phyloP scores from a whole-genome alignment of 2,329 filamentous ascomycete species.

The Pseudogymnoascus sp. region DNA sequence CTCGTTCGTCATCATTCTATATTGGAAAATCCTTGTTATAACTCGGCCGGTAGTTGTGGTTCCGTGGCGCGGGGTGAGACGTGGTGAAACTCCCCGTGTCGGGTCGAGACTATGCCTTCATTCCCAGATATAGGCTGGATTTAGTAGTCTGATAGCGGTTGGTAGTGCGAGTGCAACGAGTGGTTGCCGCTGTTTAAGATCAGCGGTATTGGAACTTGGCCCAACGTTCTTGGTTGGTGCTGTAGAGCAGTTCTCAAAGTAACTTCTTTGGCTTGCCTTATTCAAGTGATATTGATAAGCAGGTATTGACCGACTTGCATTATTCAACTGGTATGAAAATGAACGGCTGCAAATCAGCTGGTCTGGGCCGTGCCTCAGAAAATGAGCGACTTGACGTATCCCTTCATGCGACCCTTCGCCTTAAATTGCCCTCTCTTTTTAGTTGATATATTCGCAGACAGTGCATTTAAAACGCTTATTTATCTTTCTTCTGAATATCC shows the following conservation, averaged over 20 bases:
- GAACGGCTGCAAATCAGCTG: no score
- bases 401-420: neutral
- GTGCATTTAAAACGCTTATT: neutral
- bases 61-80: neutral
- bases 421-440: no score
- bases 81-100: neutral
- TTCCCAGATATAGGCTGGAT: neutral
- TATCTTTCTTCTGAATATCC: slow-evolving; percentile 5
- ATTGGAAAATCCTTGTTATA: neutral
- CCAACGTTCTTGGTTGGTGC: neutral
- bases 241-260: neutral
- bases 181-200: neutral
- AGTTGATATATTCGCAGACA: neutral
- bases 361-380: neutral
- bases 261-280: neutral
- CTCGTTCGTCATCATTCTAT: neutral
- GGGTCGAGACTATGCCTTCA: neutral
- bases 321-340: neutral
- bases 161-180: neutral
- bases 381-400: neutral
- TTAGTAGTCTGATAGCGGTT: neutral
- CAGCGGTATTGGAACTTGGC: neutral
- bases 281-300: neutral
- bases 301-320: neutral
- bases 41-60: neutral